Conservation (phyloP, 2,329 filamentous ascomycete species). For the Sporothrix globosa region DNA sequence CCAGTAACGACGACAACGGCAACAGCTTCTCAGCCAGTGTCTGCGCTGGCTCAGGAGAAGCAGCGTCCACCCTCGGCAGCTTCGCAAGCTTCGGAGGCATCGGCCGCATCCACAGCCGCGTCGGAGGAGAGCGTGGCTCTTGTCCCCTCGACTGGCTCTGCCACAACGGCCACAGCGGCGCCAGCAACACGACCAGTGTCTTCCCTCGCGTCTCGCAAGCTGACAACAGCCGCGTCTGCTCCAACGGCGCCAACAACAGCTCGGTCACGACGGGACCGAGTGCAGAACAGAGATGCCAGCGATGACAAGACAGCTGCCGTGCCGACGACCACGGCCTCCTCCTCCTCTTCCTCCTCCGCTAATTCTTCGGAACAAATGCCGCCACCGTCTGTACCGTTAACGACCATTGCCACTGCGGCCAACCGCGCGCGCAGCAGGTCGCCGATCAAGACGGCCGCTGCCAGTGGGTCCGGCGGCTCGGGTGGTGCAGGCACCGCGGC, state of each 20-base stretch:
- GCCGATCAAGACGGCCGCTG: slow-evolving; percentile 35
- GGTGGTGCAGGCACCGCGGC: background rate
- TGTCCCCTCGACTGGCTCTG: slow-evolving; percentile 11
- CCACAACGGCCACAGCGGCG: background rate
- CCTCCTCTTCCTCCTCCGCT: background rate
- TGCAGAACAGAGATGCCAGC: background rate
- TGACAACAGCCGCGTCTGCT: slow-evolving; percentile 6
- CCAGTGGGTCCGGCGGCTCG: background rate
- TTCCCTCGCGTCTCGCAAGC: background rate
- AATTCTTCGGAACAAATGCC: slow-evolving; percentile 17
- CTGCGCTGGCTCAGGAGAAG: slow-evolving; percentile 38
- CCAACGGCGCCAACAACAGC: background rate
- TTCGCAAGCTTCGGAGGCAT: slow-evolving; percentile 28
- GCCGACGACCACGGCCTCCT: slow-evolving; percentile 35
- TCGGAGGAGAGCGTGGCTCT: slow-evolving; percentile 12
- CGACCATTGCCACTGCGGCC: background rate
- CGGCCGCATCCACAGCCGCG: background rate
- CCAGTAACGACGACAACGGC: background rate
- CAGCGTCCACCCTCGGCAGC: slow-evolving; percentile 34
- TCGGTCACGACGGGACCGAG: slow-evolving; percentile 12
- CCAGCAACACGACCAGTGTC: slow-evolving; percentile 8
- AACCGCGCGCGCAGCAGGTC: slow-evolving; percentile 34
- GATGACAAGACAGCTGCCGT: background rate
- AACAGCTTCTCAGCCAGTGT: background rate
- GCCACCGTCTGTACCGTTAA: background rate